A percentile compares a stretch with the other conserved stretches of the same genome.
These are phyloP conservation scores for Ogataea wickerhamii DNA, from an alignment of 805 yeast species.

Conservation along the genomic window DNA sequence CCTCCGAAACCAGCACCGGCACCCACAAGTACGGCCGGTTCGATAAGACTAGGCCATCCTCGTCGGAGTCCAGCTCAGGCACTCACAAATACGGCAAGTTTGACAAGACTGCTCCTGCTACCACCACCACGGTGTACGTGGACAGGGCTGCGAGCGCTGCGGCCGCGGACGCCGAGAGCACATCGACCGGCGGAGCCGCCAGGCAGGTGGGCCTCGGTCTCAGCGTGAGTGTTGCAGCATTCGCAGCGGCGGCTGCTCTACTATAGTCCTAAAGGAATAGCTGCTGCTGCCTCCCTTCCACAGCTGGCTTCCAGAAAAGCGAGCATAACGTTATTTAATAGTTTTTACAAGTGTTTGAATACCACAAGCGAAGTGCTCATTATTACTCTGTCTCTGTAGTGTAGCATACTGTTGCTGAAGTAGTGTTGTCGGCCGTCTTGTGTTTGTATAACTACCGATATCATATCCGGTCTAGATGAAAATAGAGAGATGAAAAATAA, in stretches of 20 bases:
- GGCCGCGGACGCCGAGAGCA: conserved; percentile 13
- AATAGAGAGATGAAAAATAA: neutral
- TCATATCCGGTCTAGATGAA: too few relatives aligned
- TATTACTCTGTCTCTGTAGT: too few relatives aligned
- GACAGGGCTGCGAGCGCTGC: conserved; percentile 13
- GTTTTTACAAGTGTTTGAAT: too few relatives aligned
- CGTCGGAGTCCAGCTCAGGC: conserved; percentile 30
- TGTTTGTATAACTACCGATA: too few relatives aligned
- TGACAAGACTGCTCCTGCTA: conserved; percentile 42
- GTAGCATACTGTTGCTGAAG: too few relatives aligned
- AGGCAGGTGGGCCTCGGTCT: conserved; percentile 20
- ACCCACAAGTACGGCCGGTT: conserved; percentile 59
- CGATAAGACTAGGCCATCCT: conserved; percentile 40
- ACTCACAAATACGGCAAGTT: conserved; percentile 49
- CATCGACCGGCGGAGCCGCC: conserved; percentile 26
- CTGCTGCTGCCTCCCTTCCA: too few relatives aligned
- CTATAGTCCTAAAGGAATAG: too few relatives aligned
- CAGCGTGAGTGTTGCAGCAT: conserved; percentile 20
- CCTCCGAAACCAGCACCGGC: conserved; percentile 36
- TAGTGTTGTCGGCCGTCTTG: too few relatives aligned
- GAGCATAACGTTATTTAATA: too few relatives aligned
- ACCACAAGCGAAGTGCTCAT: too few relatives aligned
- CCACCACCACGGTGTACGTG: conserved; percentile 37
- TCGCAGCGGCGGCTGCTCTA: conserved; percentile 11
- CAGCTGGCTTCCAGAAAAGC: too few relatives aligned